Evolutionary conservation across 768 basidiomycete species (phyloP), one percentile per base, ranked within the genome.

Genomic region (Amanita pallidorosea): DNA sequence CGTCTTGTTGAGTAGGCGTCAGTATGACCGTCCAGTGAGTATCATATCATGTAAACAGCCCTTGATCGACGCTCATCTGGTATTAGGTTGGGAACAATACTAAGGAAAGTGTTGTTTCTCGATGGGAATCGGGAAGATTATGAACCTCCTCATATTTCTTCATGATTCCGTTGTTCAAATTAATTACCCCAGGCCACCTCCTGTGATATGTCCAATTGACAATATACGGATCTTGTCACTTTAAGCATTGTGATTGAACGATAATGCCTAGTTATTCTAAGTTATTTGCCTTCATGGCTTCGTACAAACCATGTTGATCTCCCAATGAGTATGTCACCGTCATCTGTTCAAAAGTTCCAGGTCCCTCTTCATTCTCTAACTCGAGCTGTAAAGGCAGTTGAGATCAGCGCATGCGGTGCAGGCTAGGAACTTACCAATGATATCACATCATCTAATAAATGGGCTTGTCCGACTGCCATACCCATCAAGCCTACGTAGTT

Each of bases 401-500:
- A 41, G 18, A n/a, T 33, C 15, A 34, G 18, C 11, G 29, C 51
- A 15, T 13, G 17, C 40, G 8, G 18, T 17, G 20, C 11, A 13
- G 38, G 25, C 23, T 11, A 50, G 38, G 29, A 13, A 60, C 77
- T 34, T 36, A 93, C 91, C 66, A 95, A 63, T 2, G 86, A 81
- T 53, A 98, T 93, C 45, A 97, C 64, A 65, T 96, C 91, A 57
- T 97, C 95, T 7, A 99, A 71, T 11, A 98, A 72, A 67, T 96
- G 92, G 0, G 94, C 91, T 61, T 93, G 94, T 2, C 92, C 95
- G 0, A 92, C 85, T 0, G 76, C 69, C 79, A 88, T 86, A 0
- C 93, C 87, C 54, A 77, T 57, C 12, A 80, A 65, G n/a, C 66
- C 73, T 37, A 74, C 73, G 56, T 85, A 80, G 53, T 82, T 81